Evolutionary conservation across 306 rosid genomes (phyloP).

Genomic region (Medicago arabica): DNA sequence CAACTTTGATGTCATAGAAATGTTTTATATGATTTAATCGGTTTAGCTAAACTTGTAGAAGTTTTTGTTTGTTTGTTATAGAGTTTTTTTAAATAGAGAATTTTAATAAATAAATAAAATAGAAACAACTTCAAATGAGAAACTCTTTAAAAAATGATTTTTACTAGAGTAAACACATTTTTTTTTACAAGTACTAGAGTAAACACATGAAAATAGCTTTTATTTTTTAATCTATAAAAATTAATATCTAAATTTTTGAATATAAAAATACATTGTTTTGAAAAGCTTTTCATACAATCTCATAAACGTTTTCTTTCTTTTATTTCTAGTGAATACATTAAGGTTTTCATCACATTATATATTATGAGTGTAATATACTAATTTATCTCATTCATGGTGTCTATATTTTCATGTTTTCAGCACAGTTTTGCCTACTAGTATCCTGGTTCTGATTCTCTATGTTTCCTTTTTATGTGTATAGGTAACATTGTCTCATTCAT

Average conservation of each 20-base stretch:
- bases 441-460: conserved; percentile 1
- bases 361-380: neutral
- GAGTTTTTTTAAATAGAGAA: too few relatives aligned
- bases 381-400: too few relatives aligned
- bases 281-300: conserved; percentile 8
- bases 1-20: neutral
- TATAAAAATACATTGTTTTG: neutral
- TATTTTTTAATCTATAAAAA: too few relatives aligned
- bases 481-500: conserved; percentile 72
- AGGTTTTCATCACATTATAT: conserved; percentile 13
- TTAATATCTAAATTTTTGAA: too few relatives aligned
- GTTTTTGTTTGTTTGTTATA: too few relatives aligned
- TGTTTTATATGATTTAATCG: neutral
- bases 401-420: too few relatives aligned
- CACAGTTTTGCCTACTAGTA: neutral
- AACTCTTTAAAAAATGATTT: too few relatives aligned
- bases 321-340: neutral
- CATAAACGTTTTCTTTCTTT: conserved; percentile 6
- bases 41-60: conserved; percentile 2
- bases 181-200: too few relatives aligned
- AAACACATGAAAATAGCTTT: too few relatives aligned
- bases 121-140: too few relatives aligned
- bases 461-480: conserved; percentile 31
- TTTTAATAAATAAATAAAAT: too few relatives aligned
- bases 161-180: too few relatives aligned